These are phyloP conservation scores for Tinospora cordifolia DNA, from an alignment of 164 flowering plant species.

Conservation along the genomic window DNA sequence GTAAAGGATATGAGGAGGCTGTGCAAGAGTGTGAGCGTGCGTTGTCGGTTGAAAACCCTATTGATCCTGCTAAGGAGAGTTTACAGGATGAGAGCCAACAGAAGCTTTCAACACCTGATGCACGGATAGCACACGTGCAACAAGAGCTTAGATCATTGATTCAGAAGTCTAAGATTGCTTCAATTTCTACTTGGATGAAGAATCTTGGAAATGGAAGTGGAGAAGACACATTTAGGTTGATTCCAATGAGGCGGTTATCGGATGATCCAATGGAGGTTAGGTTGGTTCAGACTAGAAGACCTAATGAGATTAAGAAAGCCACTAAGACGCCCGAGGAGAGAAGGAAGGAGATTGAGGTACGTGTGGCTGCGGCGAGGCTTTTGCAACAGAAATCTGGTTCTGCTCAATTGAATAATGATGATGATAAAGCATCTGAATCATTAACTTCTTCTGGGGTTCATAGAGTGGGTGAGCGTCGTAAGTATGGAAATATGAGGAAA, in stretches of 20 bases:
- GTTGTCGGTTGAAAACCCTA: constrained; percentile 55
- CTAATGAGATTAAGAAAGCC: constrained; percentile 94
- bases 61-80: constrained; percentile 86
- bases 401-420: constrained; percentile 31
- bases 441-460: constrained; percentile 23
- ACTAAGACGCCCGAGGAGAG: constrained; percentile 88
- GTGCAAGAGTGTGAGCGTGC: constrained; percentile 82
- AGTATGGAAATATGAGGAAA: constrained; percentile 40
- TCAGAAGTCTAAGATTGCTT: constrained; percentile 70
- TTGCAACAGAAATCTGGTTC: constrained; percentile 79
- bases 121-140: constrained; percentile 54
- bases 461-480: constrained; percentile 53
- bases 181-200: constrained; percentile 90
- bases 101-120: constrained; percentile 46
- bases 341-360: constrained; percentile 93
- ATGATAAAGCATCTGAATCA: constrained; percentile 33
- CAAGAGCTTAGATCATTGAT: constrained; percentile 56
- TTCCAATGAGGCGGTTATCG: constrained; percentile 58
- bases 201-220: constrained; percentile 53
- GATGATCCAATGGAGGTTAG: constrained; percentile 92
- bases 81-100: constrained; percentile 80
- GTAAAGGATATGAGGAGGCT: constrained; percentile 72
- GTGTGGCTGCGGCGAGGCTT: constrained; percentile 92
- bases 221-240: constrained; percentile 80
- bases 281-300: constrained; percentile 54